A percentile compares a stretch with the other conserved stretches of the same genome.
These are phyloP conservation scores for Smallanthus sonchifolius DNA, from an alignment of 129 eudicot species.

Conservation along the genomic window DNA sequence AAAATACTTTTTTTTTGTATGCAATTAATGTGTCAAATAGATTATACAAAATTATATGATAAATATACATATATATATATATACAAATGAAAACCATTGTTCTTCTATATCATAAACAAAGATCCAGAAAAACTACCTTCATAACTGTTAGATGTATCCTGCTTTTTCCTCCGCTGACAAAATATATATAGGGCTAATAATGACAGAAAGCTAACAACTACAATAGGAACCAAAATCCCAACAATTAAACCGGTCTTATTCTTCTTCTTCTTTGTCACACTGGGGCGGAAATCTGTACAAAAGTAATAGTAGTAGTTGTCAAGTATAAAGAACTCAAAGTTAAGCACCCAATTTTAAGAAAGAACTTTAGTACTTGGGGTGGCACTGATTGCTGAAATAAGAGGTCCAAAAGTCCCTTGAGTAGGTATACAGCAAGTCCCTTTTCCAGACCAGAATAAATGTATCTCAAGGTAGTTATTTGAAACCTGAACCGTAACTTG, in stretches of 20 bases:
- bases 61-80: background rate
- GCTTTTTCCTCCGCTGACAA: conserved; percentile 40
- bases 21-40: background rate
- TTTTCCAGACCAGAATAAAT: conserved; percentile 81
- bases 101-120: background rate
- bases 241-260: conserved; percentile 47
- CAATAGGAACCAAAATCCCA: conserved; percentile 54
- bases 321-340: background rate
- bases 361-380: conserved; percentile 29
- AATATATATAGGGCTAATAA: conserved; percentile 28
- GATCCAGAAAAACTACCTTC: conserved; percentile 40
- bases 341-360: background rate
- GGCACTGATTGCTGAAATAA: conserved; percentile 44
- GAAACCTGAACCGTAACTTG: conserved; percentile 26
- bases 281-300: conserved; percentile 45
- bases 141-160: conserved; percentile 24
- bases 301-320: background rate
- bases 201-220: conserved; percentile 30
- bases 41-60: too few relatives aligned
- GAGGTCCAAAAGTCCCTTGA: conserved; percentile 38
- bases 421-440: conserved; percentile 42
- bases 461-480: conserved; percentile 38
- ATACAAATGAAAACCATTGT: background rate
- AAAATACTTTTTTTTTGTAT: background rate
- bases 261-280: conserved; percentile 35